Base-by-base conservation (phyloP, 345 rosid species). In the Citrus maxima region DNA sequence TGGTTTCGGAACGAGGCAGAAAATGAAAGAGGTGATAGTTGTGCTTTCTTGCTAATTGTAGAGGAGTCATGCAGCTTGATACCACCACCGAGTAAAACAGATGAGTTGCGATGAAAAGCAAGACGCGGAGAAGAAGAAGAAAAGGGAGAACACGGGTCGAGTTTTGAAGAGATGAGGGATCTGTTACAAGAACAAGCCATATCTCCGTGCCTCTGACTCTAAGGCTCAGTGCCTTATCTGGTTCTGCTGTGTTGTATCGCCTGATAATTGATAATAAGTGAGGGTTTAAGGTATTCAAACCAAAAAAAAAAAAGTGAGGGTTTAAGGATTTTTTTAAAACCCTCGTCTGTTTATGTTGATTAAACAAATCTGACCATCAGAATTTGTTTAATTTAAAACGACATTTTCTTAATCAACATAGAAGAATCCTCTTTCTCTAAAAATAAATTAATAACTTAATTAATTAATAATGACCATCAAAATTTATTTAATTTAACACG, bases 121-220 rank as follows among this genome's bases (percentile, higher is more conserved):
- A 82, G 73, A 46, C 74, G 3, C 25, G 82, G 12, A 40, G 75
- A 16, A 63, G 78, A 46, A 37, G 42, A 58, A 40, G 72, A 72
- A 70, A 77, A 77, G 30, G 76, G 71, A 12, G 80, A 66, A 73
- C 13, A n/a, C 10, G 74, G 56, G 49, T 56, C 75, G 30, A 82
- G 72, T 2, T 70, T 55, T 67, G 81, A 35, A 78, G 84, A 58
- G 76, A 84, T 70, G 24, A 83, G 58, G 70, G 86, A 79, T 72
- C 73, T 80, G 77, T 82, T 72, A 77, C 81, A 70, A 28, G 85
- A 84, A 30, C 85, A 84, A 82, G 76, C 89, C 93, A 88, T 89
- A 21, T 82, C 74, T 25, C 38, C 55, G 64, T 66, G 68, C 25
- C 65, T 70, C 59, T 19, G 6, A 42, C 37, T 24, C 10, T 6